A percentile compares a stretch with the other conserved stretches of the same genome.
phyloP scores from a whole-genome alignment of 2,329 filamentous ascomycete genomes.

The Dryadomyces quercus-mongolicae region DNA sequence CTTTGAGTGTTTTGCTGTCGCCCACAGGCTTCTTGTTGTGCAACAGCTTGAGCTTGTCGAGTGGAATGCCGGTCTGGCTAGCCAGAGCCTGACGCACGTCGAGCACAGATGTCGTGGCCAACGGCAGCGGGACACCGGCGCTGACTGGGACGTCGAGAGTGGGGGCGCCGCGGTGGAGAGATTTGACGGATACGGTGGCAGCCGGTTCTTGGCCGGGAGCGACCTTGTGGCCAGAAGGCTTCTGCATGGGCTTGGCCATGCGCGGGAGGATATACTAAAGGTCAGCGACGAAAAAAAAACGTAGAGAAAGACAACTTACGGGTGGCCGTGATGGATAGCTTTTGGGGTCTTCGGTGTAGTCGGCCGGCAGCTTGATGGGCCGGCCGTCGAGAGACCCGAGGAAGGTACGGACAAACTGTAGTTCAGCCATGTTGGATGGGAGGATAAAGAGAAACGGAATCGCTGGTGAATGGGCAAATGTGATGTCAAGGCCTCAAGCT shows the following conservation, averaged over 20 bases:
- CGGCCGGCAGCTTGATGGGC: conserved; percentile 69
- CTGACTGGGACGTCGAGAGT: conserved; percentile 52
- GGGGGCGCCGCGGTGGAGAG: conserved; percentile 55
- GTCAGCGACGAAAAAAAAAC: not conserved
- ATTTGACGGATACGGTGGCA: conserved; percentile 54
- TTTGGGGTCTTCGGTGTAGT: conserved; percentile 81
- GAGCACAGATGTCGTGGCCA: conserved; percentile 57
- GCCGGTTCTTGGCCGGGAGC: conserved; percentile 41
- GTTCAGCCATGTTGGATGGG: conserved; percentile 56
- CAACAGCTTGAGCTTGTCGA: conserved; percentile 77
- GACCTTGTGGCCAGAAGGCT: conserved; percentile 28
- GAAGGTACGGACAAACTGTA: conserved; percentile 74
- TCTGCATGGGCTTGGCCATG: conserved; percentile 45
- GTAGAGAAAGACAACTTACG: conserved; percentile 37
- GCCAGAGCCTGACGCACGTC: conserved; percentile 65
- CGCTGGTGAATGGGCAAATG: not conserved
- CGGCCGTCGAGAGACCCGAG: conserved; percentile 67
- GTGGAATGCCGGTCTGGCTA: conserved; percentile 46
- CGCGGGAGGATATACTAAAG: conserved; percentile 55
- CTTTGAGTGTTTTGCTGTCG: conserved; percentile 66
- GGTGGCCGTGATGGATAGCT: conserved; percentile 64
- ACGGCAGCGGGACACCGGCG: conserved; percentile 31
- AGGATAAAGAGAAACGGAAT: not conserved
- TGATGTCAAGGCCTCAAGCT: no score
- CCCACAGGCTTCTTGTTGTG: conserved; percentile 75